Evolutionary conservation across 306 rosid genomes (phyloP), one percentile per base, ranked within the genome.

Genomic region (Fagus sylvatica): DNA sequence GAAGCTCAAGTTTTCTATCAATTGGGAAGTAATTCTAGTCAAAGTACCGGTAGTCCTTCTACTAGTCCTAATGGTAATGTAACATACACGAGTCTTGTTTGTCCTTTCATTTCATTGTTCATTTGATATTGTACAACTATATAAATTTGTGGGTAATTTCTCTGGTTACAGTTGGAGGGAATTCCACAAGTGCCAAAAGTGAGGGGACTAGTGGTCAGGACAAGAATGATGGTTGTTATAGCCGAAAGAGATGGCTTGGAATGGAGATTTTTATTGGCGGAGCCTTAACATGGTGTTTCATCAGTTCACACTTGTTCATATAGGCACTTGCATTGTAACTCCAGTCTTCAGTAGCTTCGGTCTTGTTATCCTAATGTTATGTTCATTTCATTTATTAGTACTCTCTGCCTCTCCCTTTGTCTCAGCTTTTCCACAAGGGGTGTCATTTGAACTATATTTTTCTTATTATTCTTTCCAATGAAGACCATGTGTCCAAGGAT

Each of bases 1-100:
- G 93, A 92, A 66, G 97, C 98, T 57, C 93, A 90, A 72, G 89
- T 92, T 3, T 94, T 94, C 71, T 89, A 89, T 83, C 88, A 89
- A 65, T 67, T 86, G 51, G 84, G 75, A 6, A 83, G 74, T 39
- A 74, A 71, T 41, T 78, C 90, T 0, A 51, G 22, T 7, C 70
- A 61, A 22, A 34, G 37, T 11, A 78, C 75, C 42, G 70, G 53
- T 55, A 62, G 77, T 69, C 84, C 87, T 51, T 77, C 90, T 39
- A 81, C 88, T 1, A 79, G 69, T 77, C 83, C 96, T n/a, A 72
- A 73, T 30, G 90, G 97, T 91, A 89, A 54, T 74, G 17, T 56
- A 69, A 17, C 0, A 30, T 76, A 17, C 33, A 12, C 16, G 76
- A 67, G 2, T 39, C 49, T 77, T 69, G 22, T 53, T 39, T 73